Evolutionary conservation across 2,329 filamentous ascomycete species (phyloP).

Genomic region (Tolypocladium album): DNA sequence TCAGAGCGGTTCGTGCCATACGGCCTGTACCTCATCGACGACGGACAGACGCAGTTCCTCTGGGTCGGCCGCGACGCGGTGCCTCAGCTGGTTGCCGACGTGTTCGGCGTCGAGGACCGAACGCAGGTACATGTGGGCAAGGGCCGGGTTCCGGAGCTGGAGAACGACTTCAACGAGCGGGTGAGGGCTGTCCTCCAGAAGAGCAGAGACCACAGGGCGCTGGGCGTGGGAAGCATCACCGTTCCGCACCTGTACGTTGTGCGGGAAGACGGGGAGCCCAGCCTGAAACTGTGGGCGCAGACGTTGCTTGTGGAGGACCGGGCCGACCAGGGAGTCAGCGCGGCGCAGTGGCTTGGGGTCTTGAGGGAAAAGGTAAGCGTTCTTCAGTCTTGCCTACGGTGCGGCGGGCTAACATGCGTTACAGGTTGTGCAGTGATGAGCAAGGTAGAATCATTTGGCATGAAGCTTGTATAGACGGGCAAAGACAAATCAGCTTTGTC

Average conservation of each 20-base stretch:
- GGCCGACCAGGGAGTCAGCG: conserved; percentile 85
- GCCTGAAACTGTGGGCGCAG: conserved; percentile 91
- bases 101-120: conserved; percentile 80
- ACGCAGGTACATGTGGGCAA: conserved; percentile 86
- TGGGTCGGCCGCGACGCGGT: conserved; percentile 94
- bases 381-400: neutral
- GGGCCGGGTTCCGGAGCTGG: conserved; percentile 72
- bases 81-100: conserved; percentile 75
- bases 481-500: neutral
- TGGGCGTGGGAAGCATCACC: conserved; percentile 86
- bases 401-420: neutral
- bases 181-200: conserved; percentile 86
- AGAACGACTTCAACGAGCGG: conserved; percentile 94
- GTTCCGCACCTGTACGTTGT: conserved; percentile 89
- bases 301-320: conserved; percentile 91
- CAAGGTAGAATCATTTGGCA: neutral
- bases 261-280: conserved; percentile 90
- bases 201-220: conserved; percentile 75
- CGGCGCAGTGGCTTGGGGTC: conserved; percentile 85
- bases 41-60: conserved; percentile 93
- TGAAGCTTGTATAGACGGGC: conserved; percentile 1
- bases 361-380: conserved; percentile 79
- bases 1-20: conserved; percentile 82
- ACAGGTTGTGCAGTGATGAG: conserved; percentile 3
- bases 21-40: conserved; percentile 91